A percentile compares a stretch with the other conserved stretches of the same genome.
phyloP scores from a whole-genome alignment of 192 early-diverging fungal genomes.

The Coemansia sp. region DNA sequence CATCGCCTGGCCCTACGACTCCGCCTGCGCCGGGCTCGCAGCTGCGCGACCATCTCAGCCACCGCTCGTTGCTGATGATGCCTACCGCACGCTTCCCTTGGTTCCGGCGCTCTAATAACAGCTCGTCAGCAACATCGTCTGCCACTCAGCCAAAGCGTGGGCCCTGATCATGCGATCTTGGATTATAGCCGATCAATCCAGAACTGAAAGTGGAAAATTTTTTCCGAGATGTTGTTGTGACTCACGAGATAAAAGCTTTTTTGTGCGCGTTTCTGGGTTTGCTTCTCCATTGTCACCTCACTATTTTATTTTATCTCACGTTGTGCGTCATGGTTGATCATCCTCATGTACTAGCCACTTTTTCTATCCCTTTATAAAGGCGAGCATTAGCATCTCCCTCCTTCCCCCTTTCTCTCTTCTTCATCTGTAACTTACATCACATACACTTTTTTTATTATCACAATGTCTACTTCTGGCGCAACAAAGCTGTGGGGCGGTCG shows the following conservation, averaged over 20 bases:
- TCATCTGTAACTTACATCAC: slow-evolving; percentile 2
- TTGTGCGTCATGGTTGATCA: background rate
- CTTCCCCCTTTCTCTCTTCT: background rate
- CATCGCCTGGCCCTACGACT: background rate
- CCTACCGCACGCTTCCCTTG: slow-evolving; percentile 28
- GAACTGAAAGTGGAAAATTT: slow-evolving; percentile 5
- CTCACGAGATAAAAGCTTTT: background rate
- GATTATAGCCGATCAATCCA: slow-evolving; percentile 7
- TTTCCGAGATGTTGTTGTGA: background rate
- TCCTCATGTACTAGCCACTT: background rate
- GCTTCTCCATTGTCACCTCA: background rate
- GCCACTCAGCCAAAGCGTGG: background rate
- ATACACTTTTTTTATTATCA: slow-evolving; percentile 7
- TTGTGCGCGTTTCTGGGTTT: background rate
- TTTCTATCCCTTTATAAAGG: background rate
- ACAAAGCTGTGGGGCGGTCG: slow-evolving; percentile 81
- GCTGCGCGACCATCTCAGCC: slow-evolving; percentile 2
- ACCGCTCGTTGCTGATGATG: slow-evolving; percentile 10
- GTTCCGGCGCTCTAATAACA: slow-evolving; percentile 20
- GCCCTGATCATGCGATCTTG: background rate
- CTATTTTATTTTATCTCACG: background rate
- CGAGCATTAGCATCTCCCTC: background rate
- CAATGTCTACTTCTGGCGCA: slow-evolving; percentile 17
- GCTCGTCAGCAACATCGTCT: background rate
- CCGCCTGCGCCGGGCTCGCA: background rate